phyloP scores from a whole-genome alignment of 805 yeast genomes.

The Wickerhamiella spandovensis region DNA sequence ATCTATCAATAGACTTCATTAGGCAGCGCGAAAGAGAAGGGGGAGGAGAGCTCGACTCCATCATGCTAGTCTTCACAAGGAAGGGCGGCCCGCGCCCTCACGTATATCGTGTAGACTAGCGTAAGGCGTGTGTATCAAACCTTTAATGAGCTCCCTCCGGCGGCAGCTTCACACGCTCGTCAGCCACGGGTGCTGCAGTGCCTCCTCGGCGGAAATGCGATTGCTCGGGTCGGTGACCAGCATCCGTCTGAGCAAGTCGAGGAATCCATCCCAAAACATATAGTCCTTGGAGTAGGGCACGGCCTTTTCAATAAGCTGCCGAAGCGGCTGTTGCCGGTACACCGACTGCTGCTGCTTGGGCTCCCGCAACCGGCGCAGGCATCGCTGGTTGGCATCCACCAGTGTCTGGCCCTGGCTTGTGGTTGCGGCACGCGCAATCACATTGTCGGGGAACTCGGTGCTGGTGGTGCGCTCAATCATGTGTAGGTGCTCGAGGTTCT shows the following conservation, averaged over 20 bases:
- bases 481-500: slow-evolving; percentile 84
- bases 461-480: slow-evolving; percentile 80
- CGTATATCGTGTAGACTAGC: too few species aligned
- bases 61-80: too few species aligned
- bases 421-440: slow-evolving; percentile 17
- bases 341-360: slow-evolving; percentile 7
- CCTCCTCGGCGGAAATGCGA: slow-evolving; percentile 63
- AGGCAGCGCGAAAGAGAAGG: too few species aligned
- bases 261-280: slow-evolving; percentile 76
- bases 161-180: neutral
- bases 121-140: too few species aligned
- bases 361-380: slow-evolving; percentile 10
- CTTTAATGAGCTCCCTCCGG: too few species aligned
- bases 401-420: slow-evolving; percentile 13
- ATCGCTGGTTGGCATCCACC: slow-evolving; percentile 4
- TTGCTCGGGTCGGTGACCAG: slow-evolving; percentile 59
- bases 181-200: slow-evolving; percentile 76
- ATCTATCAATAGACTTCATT: too few species aligned
- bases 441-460: slow-evolving; percentile 24
- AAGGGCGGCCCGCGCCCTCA: too few species aligned
- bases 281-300: slow-evolving; percentile 24
- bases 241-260: slow-evolving; percentile 51
- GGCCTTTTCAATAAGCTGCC: slow-evolving; percentile 10
- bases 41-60: too few species aligned
- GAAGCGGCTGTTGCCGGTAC: slow-evolving; percentile 9